Evolutionary conservation across 2,329 filamentous ascomycete genomes (phyloP).

Genomic region (Kalaharituber pfeilii): DNA sequence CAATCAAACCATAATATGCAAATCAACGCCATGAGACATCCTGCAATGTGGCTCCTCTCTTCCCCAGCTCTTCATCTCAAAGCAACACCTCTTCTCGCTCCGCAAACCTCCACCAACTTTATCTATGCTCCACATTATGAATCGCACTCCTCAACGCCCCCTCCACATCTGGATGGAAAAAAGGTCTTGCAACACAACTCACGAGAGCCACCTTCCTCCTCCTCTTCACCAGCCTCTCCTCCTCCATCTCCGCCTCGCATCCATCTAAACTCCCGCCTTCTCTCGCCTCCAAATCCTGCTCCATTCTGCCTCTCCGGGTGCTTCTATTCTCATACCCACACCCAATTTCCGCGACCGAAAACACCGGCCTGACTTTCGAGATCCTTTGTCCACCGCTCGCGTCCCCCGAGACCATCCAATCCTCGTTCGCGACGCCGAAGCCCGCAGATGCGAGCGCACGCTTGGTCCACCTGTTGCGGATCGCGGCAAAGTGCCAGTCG

Average conservation of each 20-base stretch:
- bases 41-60: too few species aligned
- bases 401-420: slow-evolving; percentile 25
- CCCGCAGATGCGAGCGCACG: slow-evolving; percentile 71
- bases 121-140: slow-evolving; percentile 46
- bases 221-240: slow-evolving; percentile 20
- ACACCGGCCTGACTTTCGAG: slow-evolving; percentile 68
- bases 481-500: slow-evolving; percentile 90
- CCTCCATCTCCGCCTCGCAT: too few species aligned
- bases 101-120: background rate
- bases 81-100: too few species aligned
- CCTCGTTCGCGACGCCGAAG: slow-evolving; percentile 54
- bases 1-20: too few species aligned
- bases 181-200: slow-evolving; percentile 69
- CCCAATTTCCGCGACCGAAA: slow-evolving; percentile 75
- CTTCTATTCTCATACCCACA: slow-evolving; percentile 48
- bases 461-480: slow-evolving; percentile 91
- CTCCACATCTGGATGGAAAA: slow-evolving; percentile 88
- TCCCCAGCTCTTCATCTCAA: too few species aligned
- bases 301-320: slow-evolving; percentile 25
- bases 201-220: slow-evolving; percentile 46
- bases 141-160: slow-evolving; percentile 77
- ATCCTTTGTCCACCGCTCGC: slow-evolving; percentile 39
- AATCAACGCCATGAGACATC: too few species aligned
- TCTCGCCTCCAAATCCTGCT: slow-evolving; percentile 21
- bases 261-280: background rate